phyloP scores from a whole-genome alignment of 306 rosid genomes.

The Carpinus fangiana region DNA sequence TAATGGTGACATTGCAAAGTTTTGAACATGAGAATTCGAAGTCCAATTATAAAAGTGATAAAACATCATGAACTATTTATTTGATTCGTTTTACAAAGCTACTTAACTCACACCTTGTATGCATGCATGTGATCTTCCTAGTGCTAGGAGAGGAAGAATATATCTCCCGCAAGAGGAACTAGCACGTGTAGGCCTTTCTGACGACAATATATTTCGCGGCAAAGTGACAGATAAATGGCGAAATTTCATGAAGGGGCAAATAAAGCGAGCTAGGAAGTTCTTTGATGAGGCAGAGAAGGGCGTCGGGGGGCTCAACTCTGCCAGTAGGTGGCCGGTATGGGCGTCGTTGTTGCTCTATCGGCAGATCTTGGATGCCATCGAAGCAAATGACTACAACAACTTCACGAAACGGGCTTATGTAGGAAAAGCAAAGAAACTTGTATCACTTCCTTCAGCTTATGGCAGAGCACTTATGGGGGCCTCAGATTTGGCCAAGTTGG shows the following conservation, averaged over 20 bases:
- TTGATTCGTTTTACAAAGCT: no score
- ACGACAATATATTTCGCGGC: constrained; percentile 68
- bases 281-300: constrained; percentile 95
- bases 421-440: constrained; percentile 67
- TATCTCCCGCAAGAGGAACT: constrained; percentile 95
- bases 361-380: constrained; percentile 87
- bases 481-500: constrained; percentile 44
- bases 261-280: constrained; percentile 84
- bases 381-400: constrained; percentile 92
- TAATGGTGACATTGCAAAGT: no score
- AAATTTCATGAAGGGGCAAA: constrained; percentile 84
- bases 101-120: background rate
- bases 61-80: no score
- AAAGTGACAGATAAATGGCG: constrained; percentile 84
- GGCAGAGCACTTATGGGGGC: constrained; percentile 61
- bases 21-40: no score
- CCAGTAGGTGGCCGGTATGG: constrained; percentile 96
- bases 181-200: constrained; percentile 76
- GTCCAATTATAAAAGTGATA: no score
- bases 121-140: constrained; percentile 17
- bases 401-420: constrained; percentile 89
- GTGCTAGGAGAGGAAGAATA: constrained; percentile 94
- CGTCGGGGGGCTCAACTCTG: constrained; percentile 66
- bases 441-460: constrained; percentile 74
- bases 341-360: constrained; percentile 74